Conservation (phyloP, 768 basidiomycete genomes). For the Mycena alexandri region DNA sequence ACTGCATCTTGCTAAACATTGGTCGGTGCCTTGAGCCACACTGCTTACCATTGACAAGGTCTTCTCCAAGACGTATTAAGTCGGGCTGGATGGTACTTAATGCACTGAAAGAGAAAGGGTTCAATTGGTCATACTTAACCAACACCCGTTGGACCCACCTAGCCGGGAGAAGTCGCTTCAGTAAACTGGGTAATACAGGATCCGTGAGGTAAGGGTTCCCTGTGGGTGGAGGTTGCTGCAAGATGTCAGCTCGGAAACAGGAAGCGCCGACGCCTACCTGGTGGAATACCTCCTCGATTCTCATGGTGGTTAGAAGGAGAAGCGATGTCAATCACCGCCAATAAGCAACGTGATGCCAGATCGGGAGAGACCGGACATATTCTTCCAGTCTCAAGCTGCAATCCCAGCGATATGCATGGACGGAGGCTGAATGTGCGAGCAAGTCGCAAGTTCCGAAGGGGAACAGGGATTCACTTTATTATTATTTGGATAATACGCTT, state of each 20-base stretch:
- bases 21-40: neutral
- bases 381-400: too few species aligned
- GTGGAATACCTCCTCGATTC: conserved; percentile 36
- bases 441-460: too few species aligned
- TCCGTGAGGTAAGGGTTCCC: conserved; percentile 74
- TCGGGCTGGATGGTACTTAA: conserved; percentile 68
- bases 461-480: too few species aligned
- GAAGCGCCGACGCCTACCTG: conserved; percentile 14
- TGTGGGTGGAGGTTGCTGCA: conserved; percentile 48
- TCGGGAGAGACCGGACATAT: too few species aligned
- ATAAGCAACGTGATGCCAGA: too few species aligned
- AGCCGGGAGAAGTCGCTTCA: conserved; percentile 68
- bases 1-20: conserved; percentile 48
- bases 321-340: neutral
- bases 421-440: too few species aligned
- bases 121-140: neutral
- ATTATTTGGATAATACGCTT: too few species aligned
- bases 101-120: conserved; percentile 47
- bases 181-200: conserved; percentile 68
- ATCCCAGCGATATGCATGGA: too few species aligned
- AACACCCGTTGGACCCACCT: conserved; percentile 46
- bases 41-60: conserved; percentile 63
- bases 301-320: conserved; percentile 25
- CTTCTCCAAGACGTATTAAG: conserved; percentile 68
- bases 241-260: neutral